These are phyloP conservation scores for Apiospora koreana DNA, from an alignment of 2,329 filamentous ascomycete species.

Conservation along the genomic window DNA sequence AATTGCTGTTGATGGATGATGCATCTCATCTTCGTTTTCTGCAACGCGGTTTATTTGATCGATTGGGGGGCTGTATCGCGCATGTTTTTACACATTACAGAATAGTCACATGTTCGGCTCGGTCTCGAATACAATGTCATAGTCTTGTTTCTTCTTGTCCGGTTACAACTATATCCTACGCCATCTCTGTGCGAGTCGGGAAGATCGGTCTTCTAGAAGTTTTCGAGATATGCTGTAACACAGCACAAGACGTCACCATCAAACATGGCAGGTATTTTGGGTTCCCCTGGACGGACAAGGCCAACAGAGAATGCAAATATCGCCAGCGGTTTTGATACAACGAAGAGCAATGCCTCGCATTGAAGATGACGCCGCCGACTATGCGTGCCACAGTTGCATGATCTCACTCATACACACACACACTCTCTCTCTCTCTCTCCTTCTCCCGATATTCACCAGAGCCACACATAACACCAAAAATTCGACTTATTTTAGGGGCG, in stretches of 20 bases:
- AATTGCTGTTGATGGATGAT: background rate
- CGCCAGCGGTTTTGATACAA: background rate
- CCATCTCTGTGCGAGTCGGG: background rate
- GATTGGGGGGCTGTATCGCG: background rate
- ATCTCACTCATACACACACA: background rate
- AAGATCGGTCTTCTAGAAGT: background rate
- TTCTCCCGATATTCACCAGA: too few relatives aligned
- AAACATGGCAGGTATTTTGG: background rate
- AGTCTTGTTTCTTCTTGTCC: background rate
- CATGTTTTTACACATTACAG: background rate
- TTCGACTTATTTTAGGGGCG: background rate
- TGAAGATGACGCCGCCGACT: background rate
- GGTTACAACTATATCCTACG: background rate
- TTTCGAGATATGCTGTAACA: background rate
- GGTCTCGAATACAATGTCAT: background rate
- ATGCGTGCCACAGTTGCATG: background rate
- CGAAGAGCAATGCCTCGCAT: background rate
- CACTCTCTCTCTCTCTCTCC: too few relatives aligned
- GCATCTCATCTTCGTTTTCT: background rate
- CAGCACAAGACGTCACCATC: background rate
- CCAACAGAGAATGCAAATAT: too few relatives aligned
- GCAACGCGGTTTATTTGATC: too few relatives aligned
- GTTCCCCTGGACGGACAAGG: background rate
- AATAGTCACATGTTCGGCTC: background rate
- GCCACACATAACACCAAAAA: background rate